Evolutionary conservation across 73 alveolate species (phyloP).

Genomic region (Tetrahymena borealis): DNA sequence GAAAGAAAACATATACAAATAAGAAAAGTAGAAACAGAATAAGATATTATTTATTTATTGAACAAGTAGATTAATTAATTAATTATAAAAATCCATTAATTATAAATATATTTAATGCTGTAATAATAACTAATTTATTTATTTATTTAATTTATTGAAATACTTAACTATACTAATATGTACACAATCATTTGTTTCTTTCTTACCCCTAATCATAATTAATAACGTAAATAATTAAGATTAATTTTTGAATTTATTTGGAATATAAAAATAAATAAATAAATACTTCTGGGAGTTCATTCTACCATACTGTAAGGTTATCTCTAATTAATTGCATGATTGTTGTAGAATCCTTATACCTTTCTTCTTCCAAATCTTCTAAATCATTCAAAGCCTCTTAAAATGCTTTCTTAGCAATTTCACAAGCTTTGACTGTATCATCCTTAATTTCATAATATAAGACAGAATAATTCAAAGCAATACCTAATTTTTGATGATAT

Average conservation of each 20-base stretch:
- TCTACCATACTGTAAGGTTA: constrained; percentile 46
- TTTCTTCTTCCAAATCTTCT: constrained; percentile 50
- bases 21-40: no score
- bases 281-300: constrained; percentile 28
- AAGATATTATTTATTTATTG: no score
- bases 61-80: no score
- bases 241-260: background rate
- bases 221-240: no score
- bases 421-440: constrained; percentile 83
- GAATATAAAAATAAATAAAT: background rate
- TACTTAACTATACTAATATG: no score
- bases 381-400: constrained; percentile 48
- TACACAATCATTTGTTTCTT: background rate
- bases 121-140: no score
- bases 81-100: no score
- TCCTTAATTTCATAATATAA: constrained; percentile 85
- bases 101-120: no score
- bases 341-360: constrained; percentile 51
- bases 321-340: constrained; percentile 49
- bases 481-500: constrained; percentile 73
- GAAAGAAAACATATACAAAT: no score
- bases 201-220: constrained; percentile 5
- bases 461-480: constrained; percentile 80
- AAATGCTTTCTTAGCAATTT: constrained; percentile 65
- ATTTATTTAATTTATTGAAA: no score